A percentile compares a stretch with the other conserved stretches of the same genome.
phyloP scores from a whole-genome alignment of 805 yeast species.

The Kodamaea restingae region DNA sequence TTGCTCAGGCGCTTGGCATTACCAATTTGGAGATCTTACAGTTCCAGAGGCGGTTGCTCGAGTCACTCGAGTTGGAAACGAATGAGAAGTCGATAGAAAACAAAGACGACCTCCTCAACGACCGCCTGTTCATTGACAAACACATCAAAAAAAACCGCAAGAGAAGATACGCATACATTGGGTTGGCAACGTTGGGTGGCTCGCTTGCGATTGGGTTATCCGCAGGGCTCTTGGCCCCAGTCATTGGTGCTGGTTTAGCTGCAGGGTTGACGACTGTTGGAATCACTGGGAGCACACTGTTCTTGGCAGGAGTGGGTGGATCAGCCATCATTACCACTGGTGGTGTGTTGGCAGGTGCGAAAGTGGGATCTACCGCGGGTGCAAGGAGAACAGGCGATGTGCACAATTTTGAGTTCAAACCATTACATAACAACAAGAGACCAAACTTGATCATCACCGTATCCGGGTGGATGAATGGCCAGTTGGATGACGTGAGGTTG shows the following conservation, averaged over 20 bases:
- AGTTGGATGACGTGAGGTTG: constrained; percentile 89
- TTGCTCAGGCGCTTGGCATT: constrained; percentile 61
- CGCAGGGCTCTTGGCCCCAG: constrained; percentile 95
- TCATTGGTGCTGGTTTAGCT: constrained; percentile 96
- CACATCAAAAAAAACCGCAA: constrained; percentile 65
- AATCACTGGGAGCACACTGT: constrained; percentile 87
- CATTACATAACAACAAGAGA: constrained; percentile 85
- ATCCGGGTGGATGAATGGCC: constrained; percentile 97
- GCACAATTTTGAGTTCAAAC: constrained; percentile 88
- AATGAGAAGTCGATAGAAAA: constrained; percentile 50
- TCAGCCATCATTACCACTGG: constrained; percentile 90
- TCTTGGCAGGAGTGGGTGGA: constrained; percentile 95
- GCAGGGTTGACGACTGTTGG: constrained; percentile 96
- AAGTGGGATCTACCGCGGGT: constrained; percentile 85
- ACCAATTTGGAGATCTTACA: constrained; percentile 69
- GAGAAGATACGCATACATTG: constrained; percentile 78
- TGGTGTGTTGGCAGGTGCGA: constrained; percentile 87
- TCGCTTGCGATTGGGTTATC: constrained; percentile 90
- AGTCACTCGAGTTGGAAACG: constrained; percentile 80
- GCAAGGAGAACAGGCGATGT: constrained; percentile 84
- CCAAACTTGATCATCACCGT: constrained; percentile 84
- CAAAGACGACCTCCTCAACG: constrained; percentile 69
- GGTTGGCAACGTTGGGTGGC: constrained; percentile 95
- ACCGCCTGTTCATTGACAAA: constrained; percentile 67
- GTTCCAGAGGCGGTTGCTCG: constrained; percentile 87